Conservation (phyloP, 169 alveolate genomes). For the Plasmodium cynomolgi region DNA sequence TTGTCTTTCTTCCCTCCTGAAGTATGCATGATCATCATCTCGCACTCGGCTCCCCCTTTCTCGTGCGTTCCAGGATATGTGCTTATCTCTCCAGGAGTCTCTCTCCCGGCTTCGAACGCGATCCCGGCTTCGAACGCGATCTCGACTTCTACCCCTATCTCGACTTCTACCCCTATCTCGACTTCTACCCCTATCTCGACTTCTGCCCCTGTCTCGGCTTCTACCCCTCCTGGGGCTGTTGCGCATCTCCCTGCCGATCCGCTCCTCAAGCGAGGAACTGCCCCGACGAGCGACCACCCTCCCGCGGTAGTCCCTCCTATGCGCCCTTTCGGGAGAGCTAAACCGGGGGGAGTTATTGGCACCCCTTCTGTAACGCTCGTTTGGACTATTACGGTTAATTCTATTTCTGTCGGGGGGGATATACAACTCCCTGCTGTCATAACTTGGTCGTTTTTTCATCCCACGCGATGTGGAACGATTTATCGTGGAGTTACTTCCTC, state of each 20-base stretch:
- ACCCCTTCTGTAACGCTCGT: background rate
- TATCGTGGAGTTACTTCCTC: background rate
- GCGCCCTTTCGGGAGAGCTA: background rate
- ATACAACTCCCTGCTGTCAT: background rate
- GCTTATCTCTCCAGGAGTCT: background rate
- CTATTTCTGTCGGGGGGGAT: background rate
- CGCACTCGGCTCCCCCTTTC: constrained; percentile 9
- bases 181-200: background rate
- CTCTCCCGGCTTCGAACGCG: background rate
- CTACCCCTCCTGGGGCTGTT: background rate
- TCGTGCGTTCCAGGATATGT: background rate
- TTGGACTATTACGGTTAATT: background rate
- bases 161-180: background rate
- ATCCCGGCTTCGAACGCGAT: background rate
- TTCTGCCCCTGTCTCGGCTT: background rate
- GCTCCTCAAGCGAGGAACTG: background rate
- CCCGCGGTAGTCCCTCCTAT: background rate
- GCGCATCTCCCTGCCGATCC: background rate
- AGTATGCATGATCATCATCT: background rate
- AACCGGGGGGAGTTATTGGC: background rate
- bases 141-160: background rate
- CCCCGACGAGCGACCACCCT: background rate
- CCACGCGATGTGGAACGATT: background rate
- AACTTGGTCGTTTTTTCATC: background rate
- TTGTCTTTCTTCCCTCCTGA: constrained; percentile 6